Percentiles rank a stretch among this genome's conserved stretches.
Evolutionary conservation across 306 rosid species (phyloP).

Genomic region (Cucurbita ficifolia): DNA sequence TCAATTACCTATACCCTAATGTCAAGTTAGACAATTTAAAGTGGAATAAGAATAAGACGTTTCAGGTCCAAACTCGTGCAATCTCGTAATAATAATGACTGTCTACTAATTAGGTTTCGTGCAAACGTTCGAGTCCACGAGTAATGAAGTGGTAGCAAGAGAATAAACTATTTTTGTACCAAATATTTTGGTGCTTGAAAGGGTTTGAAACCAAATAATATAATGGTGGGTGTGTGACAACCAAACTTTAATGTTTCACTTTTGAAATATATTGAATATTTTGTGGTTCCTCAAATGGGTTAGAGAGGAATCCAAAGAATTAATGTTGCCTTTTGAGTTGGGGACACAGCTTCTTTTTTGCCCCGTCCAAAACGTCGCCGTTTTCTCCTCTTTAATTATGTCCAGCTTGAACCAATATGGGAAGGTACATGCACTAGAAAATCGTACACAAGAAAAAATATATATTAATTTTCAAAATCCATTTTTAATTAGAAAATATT

Average conservation of each 20-base stretch:
- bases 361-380: not conserved
- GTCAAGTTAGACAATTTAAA: not conserved
- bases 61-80: not conserved
- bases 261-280: not conserved
- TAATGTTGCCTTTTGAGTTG: not conserved
- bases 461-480: too few species aligned
- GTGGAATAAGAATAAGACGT: not conserved
- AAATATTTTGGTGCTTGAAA: not conserved
- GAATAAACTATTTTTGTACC: not conserved
- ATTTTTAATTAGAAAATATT: too few species aligned
- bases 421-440: not conserved
- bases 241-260: conserved; percentile 3
- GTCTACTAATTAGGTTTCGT: not conserved
- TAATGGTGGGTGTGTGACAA: not conserved
- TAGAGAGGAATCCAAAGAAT: not conserved
- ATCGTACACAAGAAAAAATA: too few species aligned
- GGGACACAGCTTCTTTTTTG: not conserved
- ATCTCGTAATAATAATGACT: not conserved
- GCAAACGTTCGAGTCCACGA: not conserved
- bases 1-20: not conserved
- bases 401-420: not conserved
- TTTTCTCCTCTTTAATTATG: not conserved
- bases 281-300: conserved; percentile 2
- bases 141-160: not conserved
- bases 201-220: not conserved